These are phyloP conservation scores for Acacia melanoxylon DNA, from an alignment of 306 rosid genomes.

Conservation along the genomic window DNA sequence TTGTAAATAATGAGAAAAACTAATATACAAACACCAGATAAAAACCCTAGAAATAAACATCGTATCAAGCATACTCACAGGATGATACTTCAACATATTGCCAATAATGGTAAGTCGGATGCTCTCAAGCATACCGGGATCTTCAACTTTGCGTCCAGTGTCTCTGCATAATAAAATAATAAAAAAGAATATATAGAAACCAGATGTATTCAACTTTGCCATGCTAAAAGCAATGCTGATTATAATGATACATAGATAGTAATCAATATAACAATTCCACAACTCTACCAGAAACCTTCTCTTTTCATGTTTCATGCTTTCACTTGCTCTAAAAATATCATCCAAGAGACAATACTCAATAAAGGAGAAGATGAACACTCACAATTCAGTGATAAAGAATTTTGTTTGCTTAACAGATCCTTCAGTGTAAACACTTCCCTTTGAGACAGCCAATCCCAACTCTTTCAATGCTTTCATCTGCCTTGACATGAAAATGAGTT, in stretches of 20 bases:
- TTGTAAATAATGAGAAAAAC: constrained; percentile 15
- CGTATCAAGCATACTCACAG: constrained; percentile 58
- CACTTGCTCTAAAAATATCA: not conserved
- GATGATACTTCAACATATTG: constrained; percentile 92
- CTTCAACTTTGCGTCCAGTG: constrained; percentile 96
- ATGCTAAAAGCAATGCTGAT: not conserved
- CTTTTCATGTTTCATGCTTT: constrained; percentile 15
- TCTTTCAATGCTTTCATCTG: constrained; percentile 89
- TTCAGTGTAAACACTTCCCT: constrained; percentile 84
- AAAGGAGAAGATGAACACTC: constrained; percentile 35
- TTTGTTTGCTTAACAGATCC: constrained; percentile 76
- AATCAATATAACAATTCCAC: constrained; percentile 7
- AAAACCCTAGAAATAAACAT: constrained; percentile 24
- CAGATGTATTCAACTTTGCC: not conserved
- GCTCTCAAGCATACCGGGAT: constrained; percentile 90
- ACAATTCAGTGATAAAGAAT: constrained; percentile 72
- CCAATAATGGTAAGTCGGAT: constrained; percentile 91
- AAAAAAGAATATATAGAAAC: constrained; percentile 37
- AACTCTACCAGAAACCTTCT: not conserved
- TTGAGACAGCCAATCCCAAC: constrained; percentile 90
- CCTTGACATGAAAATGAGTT: constrained; percentile 33
- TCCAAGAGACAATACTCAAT: constrained; percentile 8
- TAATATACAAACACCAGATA: constrained; percentile 9
- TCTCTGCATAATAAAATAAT: constrained; percentile 50
- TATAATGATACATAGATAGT: not conserved